Conservation (phyloP, 2,329 filamentous ascomycete species). For the Iodosphaeria phyllophila region DNA sequence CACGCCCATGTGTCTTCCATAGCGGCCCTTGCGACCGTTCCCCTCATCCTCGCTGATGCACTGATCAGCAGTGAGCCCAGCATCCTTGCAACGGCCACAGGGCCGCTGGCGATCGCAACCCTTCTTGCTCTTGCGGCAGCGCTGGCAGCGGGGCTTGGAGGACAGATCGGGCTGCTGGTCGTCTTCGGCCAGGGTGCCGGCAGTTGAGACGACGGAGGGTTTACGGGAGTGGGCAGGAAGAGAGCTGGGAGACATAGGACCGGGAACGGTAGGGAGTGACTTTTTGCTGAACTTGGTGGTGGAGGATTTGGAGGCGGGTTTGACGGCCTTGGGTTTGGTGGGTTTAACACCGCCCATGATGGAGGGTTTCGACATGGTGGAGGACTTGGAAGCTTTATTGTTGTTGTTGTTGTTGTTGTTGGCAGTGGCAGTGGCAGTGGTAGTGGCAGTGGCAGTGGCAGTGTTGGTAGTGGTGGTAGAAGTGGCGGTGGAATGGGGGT, state of each 20-base stretch:
- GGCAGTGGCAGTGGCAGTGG: constrained; percentile 4
- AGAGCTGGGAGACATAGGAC: constrained; percentile 44
- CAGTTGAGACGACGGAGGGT: constrained; percentile 47
- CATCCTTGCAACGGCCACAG: constrained; percentile 88
- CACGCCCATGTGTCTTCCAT: constrained; percentile 55
- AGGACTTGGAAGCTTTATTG: constrained; percentile 23
- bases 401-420: constrained; percentile 11
- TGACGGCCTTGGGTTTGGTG: constrained; percentile 23
- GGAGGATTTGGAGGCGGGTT: constrained; percentile 16
- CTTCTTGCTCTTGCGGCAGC: constrained; percentile 98
- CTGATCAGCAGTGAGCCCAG: constrained; percentile 78
- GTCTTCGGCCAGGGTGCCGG: constrained; percentile 53
- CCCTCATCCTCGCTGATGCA: constrained; percentile 97
- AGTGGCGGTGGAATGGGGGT: too few species aligned
- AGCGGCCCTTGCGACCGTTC: constrained; percentile 89
- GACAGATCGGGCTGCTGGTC: constrained; percentile 87
- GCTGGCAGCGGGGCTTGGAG: constrained; percentile 89
- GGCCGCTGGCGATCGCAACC: constrained; percentile 93
- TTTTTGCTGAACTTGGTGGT: constrained; percentile 34
- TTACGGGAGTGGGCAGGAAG: constrained; percentile 54
- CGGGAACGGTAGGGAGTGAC: constrained; percentile 13
- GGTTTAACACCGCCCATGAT: constrained; percentile 19
- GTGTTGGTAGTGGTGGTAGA: too few species aligned
- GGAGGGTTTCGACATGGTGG: constrained; percentile 14
- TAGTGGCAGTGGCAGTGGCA: too few species aligned